Evolutionary conservation across 2,329 filamentous ascomycete species (phyloP), one percentile per base, ranked within the genome.

Genomic region (Didymella keratinophila): DNA sequence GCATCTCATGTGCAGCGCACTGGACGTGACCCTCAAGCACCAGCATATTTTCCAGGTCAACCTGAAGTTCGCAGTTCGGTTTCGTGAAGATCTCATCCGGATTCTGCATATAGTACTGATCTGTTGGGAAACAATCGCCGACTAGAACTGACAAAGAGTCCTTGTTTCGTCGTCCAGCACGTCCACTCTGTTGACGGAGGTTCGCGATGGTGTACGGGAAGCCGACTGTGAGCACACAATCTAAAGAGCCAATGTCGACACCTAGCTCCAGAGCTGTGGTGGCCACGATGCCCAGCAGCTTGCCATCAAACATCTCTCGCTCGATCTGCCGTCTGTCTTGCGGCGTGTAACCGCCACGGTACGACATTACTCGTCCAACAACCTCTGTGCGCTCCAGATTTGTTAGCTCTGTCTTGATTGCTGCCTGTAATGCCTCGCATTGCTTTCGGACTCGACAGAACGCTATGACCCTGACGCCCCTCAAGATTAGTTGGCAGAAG

Each of bases 191-290:
- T 74, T 99, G 95, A 10, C 95, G 87, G 45, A 98, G 81, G 71
- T 98, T 98, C 32, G 95, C 90, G 59, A 99, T 97, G 0, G 92
- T 96, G 70, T 97, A 97, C 0, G 95, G 95, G 63, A 99, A 99
- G 0, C 94, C 94, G 72, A 96, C 90, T 0, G 92, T 97, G 60
- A 99, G 84, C 12, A 99, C 95, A 52, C 93, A 95, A 76, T 99
- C 95, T 9, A 99, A 81, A 1, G 90, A 91, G 16, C 95, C 95
- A 65, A 99, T 98, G 73, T 99, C 95, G 41, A 99, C 92, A 27
- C 95, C 95, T 1, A 99, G 81, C 73, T 99, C 95, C 2, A 99
- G 82, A 0, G 95, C 95, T 52, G 89, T 96, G 0, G 95, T 99
- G 2, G 94, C 94, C 30, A 99, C 88, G 56, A 99, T 96, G 1